Percentiles rank a stretch among this genome's conserved stretches.
These are phyloP conservation scores for Aspergillus conjunctus DNA, from an alignment of 495 filamentous ascomycete species.

Conservation along the genomic window DNA sequence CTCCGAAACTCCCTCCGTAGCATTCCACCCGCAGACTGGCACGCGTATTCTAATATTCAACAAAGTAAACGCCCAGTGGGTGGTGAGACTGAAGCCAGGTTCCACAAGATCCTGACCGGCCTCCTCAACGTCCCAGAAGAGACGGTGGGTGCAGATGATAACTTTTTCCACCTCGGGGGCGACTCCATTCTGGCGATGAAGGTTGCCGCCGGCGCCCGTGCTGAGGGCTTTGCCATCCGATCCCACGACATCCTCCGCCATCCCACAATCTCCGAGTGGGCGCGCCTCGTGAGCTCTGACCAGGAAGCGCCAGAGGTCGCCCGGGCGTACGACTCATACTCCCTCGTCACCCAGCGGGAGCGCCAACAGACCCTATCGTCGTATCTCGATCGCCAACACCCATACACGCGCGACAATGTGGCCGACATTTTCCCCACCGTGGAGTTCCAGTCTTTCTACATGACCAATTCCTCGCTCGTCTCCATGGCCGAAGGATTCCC, in stretches of 20 bases:
- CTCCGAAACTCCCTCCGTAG: constrained; percentile 31
- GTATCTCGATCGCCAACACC: neutral
- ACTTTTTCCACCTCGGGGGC: constrained; percentile 57
- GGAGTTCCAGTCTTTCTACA: constrained; percentile 21
- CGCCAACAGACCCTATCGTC: neutral
- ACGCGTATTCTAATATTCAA: neutral
- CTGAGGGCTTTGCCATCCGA: constrained; percentile 2
- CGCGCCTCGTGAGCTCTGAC: neutral
- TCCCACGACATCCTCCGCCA: constrained; percentile 13
- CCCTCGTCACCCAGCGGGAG: constrained; percentile 13
- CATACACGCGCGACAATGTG: constrained; percentile 9
- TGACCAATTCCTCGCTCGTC: constrained; percentile 24
- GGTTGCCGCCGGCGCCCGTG: neutral
- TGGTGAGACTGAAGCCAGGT: constrained; percentile 21
- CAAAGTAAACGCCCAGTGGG: constrained; percentile 19
- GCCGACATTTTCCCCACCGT: constrained; percentile 24
- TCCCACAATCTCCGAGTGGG: constrained; percentile 14
- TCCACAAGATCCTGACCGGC: constrained; percentile 37
- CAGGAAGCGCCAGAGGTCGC: neutral
- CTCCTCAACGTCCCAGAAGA: constrained; percentile 29
- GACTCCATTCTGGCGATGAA: constrained; percentile 59
- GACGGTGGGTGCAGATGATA: constrained; percentile 45
- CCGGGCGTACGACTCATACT: constrained; percentile 6
- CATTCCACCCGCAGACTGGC: constrained; percentile 9
- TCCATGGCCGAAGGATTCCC: constrained; percentile 8